A percentile compares a stretch with the other conserved stretches of the same genome.
These are phyloP conservation scores for Acanthochlamys bracteata DNA, from an alignment of 106 monocot species.

Conservation along the genomic window DNA sequence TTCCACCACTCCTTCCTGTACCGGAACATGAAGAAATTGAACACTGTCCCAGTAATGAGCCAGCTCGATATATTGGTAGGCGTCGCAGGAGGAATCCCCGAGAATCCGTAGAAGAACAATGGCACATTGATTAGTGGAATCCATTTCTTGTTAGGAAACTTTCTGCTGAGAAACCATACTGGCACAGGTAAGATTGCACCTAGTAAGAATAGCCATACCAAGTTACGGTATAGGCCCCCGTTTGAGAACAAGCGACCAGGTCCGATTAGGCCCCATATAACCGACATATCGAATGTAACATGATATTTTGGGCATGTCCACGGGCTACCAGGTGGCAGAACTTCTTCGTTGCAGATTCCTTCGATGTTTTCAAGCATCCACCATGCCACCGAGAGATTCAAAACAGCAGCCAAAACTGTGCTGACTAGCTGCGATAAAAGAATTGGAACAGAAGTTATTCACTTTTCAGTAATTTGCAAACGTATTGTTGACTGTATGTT, in stretches of 20 bases:
- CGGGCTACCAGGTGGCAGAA: slow-evolving; percentile 66
- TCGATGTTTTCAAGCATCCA: slow-evolving; percentile 89
- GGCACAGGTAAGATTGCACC: slow-evolving; percentile 54
- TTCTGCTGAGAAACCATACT: slow-evolving; percentile 73
- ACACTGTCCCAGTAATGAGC: slow-evolving; percentile 54
- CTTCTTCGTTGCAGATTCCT: slow-evolving; percentile 66
- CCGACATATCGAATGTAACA: slow-evolving; percentile 83
- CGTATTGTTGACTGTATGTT: not conserved
- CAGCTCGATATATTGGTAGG: slow-evolving; percentile 73
- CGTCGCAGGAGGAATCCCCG: slow-evolving; percentile 89
- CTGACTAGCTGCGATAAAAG: slow-evolving; percentile 54
- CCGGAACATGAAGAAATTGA: slow-evolving; percentile 83
- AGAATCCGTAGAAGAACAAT: no score
- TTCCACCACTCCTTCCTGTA: slow-evolving; percentile 78
- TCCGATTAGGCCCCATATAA: slow-evolving; percentile 89
- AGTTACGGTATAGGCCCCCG: slow-evolving; percentile 46
- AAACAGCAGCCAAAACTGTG: slow-evolving; percentile 52
- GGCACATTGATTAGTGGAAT: slow-evolving; percentile 79
- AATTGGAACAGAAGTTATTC: not conserved
- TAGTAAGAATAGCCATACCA: slow-evolving; percentile 90
- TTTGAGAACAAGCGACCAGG: slow-evolving; percentile 66
- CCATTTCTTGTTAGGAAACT: slow-evolving; percentile 58
- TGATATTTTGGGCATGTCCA: slow-evolving; percentile 95
- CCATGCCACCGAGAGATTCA: slow-evolving; percentile 85
- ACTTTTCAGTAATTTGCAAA: no score